Evolutionary conservation across 2,329 filamentous ascomycete species (phyloP), one percentile per base, ranked within the genome.

Genomic region (Calonectria ilicicola): DNA sequence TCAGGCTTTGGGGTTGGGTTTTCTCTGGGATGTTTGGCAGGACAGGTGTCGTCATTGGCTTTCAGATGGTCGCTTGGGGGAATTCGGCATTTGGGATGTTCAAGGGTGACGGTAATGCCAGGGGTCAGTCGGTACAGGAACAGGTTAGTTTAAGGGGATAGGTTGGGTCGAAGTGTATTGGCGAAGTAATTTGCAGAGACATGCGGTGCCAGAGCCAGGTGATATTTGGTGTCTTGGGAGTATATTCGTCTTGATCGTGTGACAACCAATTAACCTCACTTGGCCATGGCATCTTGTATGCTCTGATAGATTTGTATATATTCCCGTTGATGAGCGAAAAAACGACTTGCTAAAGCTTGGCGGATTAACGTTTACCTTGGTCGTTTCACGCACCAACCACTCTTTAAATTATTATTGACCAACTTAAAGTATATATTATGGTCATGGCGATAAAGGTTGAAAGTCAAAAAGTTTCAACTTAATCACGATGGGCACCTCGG

Each of bases 1-100:
- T 68, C 49, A 72, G 73, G 56, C 40, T 69, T 66, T 65, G 75
- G 65, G 73, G 35, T 73, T 75, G 27, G 75, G 64, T 76, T 79
- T 65, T 78, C 67, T 62, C 71, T 63, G 65, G 74, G 65, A 72
- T 75, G 46, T 72, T 74, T 69, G 69, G 75, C 46, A 58, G 77
- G 53, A 73, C 75, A 56, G 70, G 76, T 78, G 65, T 75, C 53
- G 73, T 78, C 72, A 75, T 77, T 73, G 51, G 49, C 68, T 77
- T 77, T 67, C 42, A 78, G 62, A 65, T 66, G 70, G 46, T 65
- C 35, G 60, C 51, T 62, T 19, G 32, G 26, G 44, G 29, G 49
- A 53, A 53, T 44, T 46, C 51, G 51, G 58, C 44, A 67, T 67
- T 56, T n/a, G 58, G 38, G 64, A 49, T 71, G 51, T 35, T 49